A percentile compares a stretch with the other conserved stretches of the same genome.
phyloP scores from a whole-genome alignment of 2,329 filamentous ascomycete species.

The Hymenoscyphus infarciens region DNA sequence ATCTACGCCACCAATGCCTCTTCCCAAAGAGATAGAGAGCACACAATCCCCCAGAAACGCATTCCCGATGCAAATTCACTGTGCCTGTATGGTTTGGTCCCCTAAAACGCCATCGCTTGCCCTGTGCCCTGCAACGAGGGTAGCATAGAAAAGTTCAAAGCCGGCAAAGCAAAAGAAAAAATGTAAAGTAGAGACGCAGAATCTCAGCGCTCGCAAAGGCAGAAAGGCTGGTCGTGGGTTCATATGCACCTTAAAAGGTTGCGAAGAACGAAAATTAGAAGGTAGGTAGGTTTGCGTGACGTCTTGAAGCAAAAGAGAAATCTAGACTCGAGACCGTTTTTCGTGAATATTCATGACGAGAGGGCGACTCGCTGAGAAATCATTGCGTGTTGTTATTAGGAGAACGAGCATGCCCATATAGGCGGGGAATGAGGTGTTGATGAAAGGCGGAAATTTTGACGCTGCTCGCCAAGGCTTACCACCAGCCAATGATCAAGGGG shows the following conservation, averaged over 20 bases:
- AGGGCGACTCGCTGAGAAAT: neutral
- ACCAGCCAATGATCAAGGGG: neutral
- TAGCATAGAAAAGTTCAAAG: neutral
- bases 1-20: neutral
- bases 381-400: neutral
- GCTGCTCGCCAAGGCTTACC: neutral
- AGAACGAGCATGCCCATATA: neutral
- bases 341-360: neutral
- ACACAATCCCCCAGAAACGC: neutral
- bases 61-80: neutral
- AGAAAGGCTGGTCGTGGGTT: neutral
- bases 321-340: neutral
- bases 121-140: constrained; percentile 5
- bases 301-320: neutral
- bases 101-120: constrained; percentile 2
- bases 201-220: neutral
- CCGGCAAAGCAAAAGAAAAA: neutral
- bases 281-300: neutral
- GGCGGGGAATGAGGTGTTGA: neutral
- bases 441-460: neutral
- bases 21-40: neutral
- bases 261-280: neutral
- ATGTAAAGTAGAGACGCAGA: neutral
- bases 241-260: neutral
- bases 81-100: neutral